Percentiles rank a stretch among this genome's conserved stretches.
Evolutionary conservation across 192 early-diverging fungal species (phyloP).

Genomic region (Piromyces finnis): DNA sequence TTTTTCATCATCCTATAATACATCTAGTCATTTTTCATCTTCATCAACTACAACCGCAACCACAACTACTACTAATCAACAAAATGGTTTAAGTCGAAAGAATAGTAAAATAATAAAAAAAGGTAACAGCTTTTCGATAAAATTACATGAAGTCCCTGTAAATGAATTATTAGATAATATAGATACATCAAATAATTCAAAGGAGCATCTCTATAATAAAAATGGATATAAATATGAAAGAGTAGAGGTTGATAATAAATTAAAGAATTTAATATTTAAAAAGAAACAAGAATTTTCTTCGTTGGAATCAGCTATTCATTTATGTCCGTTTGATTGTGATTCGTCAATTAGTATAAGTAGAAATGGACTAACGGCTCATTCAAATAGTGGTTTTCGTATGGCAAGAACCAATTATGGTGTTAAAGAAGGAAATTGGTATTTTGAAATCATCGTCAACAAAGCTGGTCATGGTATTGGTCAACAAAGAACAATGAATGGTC

Average conservation of each 20-base stretch:
- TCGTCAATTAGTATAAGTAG: slow-evolving; percentile 30
- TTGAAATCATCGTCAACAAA: slow-evolving; percentile 29
- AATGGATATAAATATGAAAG: slow-evolving; percentile 39
- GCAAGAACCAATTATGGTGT: slow-evolving; percentile 40
- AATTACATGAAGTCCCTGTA: not conserved
- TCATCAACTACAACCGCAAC: too few species aligned
- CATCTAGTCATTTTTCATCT: too few species aligned
- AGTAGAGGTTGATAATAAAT: slow-evolving; percentile 19
- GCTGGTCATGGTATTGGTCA: slow-evolving; percentile 14
- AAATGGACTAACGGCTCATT: slow-evolving; percentile 33
- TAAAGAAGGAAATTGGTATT: slow-evolving; percentile 40
- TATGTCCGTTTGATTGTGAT: slow-evolving; percentile 36
- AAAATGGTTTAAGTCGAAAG: not conserved
- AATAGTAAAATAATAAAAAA: not conserved
- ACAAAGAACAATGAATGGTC: slow-evolving; percentile 15
- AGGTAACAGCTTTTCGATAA: not conserved
- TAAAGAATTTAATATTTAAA: slow-evolving; percentile 23
- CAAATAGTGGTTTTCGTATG: slow-evolving; percentile 42
- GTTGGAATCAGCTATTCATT: slow-evolving; percentile 13
- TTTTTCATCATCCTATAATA: not conserved
- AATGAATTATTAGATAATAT: not conserved
- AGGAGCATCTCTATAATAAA: slow-evolving; percentile 22
- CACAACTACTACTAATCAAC: not conserved
- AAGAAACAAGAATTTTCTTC: slow-evolving; percentile 19
- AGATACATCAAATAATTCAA: not conserved